phyloP scores from a whole-genome alignment of 352 stramenopile genomes.

The Phytopythium boreale region DNA sequence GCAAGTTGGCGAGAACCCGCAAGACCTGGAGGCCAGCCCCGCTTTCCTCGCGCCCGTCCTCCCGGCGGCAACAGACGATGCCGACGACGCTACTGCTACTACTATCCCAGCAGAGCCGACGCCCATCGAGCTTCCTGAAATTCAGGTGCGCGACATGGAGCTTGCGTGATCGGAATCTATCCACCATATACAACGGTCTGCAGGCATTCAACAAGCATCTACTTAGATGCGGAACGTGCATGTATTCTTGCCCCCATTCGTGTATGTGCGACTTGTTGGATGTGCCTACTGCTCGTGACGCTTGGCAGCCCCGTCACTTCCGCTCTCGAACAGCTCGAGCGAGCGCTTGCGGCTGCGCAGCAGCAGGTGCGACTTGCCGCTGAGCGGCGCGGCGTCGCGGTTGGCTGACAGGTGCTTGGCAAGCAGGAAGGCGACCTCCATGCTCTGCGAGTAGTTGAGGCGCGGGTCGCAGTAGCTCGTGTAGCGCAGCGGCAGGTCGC shows the following conservation, averaged over 20 bases:
- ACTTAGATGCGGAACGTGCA: background rate
- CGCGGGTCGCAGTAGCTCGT: slow-evolving; percentile 97
- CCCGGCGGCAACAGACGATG: background rate
- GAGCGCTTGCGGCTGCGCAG: slow-evolving; percentile 53
- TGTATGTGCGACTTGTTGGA: background rate
- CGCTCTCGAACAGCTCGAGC: slow-evolving; percentile 30
- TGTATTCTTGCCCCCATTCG: background rate
- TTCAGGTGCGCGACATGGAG: slow-evolving; percentile 5
- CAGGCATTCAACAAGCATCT: background rate
- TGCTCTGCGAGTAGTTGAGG: slow-evolving; percentile 97
- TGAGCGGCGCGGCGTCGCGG: slow-evolving; percentile 60
- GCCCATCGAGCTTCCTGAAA: slow-evolving; percentile 1
- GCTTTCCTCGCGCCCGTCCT: background rate
- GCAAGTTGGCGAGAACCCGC: slow-evolving; percentile 7
- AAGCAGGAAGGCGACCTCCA: slow-evolving; percentile 98
- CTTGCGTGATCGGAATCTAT: background rate
- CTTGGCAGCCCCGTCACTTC: slow-evolving; percentile 32
- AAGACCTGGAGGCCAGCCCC: slow-evolving; percentile 6
- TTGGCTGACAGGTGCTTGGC: slow-evolving; percentile 87
- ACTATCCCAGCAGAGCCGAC: background rate
- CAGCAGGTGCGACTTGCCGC: slow-evolving; percentile 34
- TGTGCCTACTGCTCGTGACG: slow-evolving; percentile 18
- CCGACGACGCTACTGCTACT: background rate
- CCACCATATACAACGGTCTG: background rate
- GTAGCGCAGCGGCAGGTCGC: slow-evolving; percentile 93